Base-by-base conservation (phyloP, 805 yeast genomes). In the Kazachstania psychrophila region DNA sequence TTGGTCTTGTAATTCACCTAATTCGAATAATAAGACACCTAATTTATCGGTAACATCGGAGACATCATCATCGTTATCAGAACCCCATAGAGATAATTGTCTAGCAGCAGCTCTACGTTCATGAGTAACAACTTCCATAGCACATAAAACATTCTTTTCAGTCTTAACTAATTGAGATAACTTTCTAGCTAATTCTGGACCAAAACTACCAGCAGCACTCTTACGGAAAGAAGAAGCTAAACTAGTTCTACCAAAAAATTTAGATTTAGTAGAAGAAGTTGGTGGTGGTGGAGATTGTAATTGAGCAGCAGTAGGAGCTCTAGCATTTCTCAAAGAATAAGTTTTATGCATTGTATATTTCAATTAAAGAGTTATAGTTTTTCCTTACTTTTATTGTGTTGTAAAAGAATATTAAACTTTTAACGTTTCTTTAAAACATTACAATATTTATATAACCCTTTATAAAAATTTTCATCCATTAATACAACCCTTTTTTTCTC, bases 21-120 rank as follows among this genome's bases (percentile, higher is more conserved):
- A 75, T 72, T 89, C 97, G 69, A 79, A 89, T 57, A 92, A 77
- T 48, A 89, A 72, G 38, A 89, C 96, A 61, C 97, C 97, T 62
- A 89, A 75, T 68, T 92, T 88, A 68, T 89, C 98, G 50, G 97
- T 89, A 47, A 89, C 87, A 64, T 89, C 97, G 44, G 92, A 78
- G 39, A 89, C 95, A 56, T 89, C 98, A 56, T 89, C 97, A 61
- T 89, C 97, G 60, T 88, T 87, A 60, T 82, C 94, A 64, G 84
- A 95, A 69, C 98, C 98, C 98, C 98, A 89, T 50, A 80, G 63
- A 24, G 96, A 87, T 62, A 89, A 75, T 71, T 89, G 97, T 72
- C 87, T 88, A 54, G 97, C 98, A 51, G 88, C 96, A 56, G 82
- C 88, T 62, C 88, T 79, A 64, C 96, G 79, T 72, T 92, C 97